phyloP scores from a whole-genome alignment of 345 rosid genomes.

The Lagerstroemia speciosa region DNA sequence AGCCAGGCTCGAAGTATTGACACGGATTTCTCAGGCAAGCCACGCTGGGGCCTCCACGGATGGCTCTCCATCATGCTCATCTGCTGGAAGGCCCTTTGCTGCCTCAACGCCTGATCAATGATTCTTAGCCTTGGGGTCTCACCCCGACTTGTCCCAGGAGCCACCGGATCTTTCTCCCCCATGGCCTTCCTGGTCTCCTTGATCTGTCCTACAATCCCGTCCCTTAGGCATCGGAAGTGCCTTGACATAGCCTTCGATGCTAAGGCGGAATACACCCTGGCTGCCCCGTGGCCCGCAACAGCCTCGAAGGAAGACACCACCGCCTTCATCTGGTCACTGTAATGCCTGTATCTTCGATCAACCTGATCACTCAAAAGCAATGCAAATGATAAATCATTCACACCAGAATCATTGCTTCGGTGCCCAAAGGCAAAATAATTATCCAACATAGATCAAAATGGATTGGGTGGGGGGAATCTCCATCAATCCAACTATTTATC shows the following conservation, averaged over 20 bases:
- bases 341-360: constrained; percentile 81
- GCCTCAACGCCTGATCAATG: constrained; percentile 76
- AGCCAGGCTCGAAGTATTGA: constrained; percentile 95
- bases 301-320: constrained; percentile 70
- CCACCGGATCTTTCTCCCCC: constrained; percentile 85
- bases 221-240: constrained; percentile 85
- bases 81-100: constrained; percentile 87
- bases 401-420: not conserved
- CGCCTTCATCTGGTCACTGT: constrained; percentile 87
- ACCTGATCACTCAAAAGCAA: constrained; percentile 28
- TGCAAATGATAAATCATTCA: too few relatives aligned
- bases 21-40: constrained; percentile 90
- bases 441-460: constrained; percentile 5
- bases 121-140: constrained; percentile 81
- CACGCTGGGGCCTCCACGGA: constrained; percentile 99
- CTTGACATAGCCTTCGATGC: constrained; percentile 99
- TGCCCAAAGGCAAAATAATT: not conserved
- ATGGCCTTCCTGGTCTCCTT: constrained; percentile 73
- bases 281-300: constrained; percentile 70
- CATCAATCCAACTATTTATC: not conserved
- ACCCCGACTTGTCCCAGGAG: constrained; percentile 60
- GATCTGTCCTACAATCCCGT: constrained; percentile 72
- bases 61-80: constrained; percentile 89
- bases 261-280: constrained; percentile 68
- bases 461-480: too few relatives aligned